Evolutionary conservation across 1,139 yeast species (phyloP), one percentile per base, ranked within the genome.

Genomic region (Yamadazyma epiphylla): DNA sequence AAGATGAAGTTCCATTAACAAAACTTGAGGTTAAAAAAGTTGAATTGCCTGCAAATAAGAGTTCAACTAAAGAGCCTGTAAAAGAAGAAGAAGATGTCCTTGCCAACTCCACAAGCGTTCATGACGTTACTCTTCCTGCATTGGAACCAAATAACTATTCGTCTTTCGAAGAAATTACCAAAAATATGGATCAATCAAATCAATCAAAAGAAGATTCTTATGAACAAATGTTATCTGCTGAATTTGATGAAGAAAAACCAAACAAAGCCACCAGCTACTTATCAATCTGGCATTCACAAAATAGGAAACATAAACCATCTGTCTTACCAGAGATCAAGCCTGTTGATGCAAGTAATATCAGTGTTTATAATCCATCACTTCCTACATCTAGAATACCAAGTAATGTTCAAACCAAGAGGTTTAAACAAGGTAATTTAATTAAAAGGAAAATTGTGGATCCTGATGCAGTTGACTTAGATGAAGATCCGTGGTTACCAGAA

Each of bases 211-310:
- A 43, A n/a, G 45, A 54, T 22, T 51, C 61, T 4, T 65, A 49
- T 37, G 74, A 68, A 38, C 67, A 61, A 28, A 55, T 64, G 0
- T 51, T 67, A 15, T 67, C 74, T 3, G 74, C 73, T 0, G 74
- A 67, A 33, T 51, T 61, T 36, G 73, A 64, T 27, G 47, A 40
- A 10, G 66, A 58, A 14, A 53, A 48, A 22, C 32, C 42, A 8
- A 13, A 35, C 8, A 46, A 46, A 19, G 50, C 62, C 2, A 45
- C 52, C 2, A 45, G 52, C 36, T 68, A 60, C 39, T 47, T 66
- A 15, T 56, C 69, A 1, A 68, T 68, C 20, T 68, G 74, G 74
- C 73, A 60, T 35, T 53, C 61, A 3, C 74, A 68, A 43, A 55
- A 33, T 42, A 43, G 28, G 42, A 34, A 30, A 15, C 26, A 24